These are phyloP conservation scores for Tetrapisispora pingtungensis DNA, from an alignment of 805 yeast species.

Conservation along the genomic window DNA sequence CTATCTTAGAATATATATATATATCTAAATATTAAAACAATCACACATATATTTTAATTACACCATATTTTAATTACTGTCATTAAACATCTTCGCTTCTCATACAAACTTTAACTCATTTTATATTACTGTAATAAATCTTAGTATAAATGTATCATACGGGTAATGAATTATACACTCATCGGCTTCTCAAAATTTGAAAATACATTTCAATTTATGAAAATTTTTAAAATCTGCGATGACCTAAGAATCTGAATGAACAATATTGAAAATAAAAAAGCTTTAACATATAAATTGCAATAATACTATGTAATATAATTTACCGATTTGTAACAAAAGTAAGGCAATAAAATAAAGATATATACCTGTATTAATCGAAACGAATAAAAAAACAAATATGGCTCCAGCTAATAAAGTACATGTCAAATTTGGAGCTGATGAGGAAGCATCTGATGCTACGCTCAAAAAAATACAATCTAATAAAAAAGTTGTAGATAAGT, in stretches of 20 bases:
- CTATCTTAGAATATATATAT: no score
- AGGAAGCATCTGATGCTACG: neutral
- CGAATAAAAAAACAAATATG: neutral
- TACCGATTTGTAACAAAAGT: no score
- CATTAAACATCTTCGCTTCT: no score
- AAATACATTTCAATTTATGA: neutral
- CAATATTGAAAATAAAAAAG: no score
- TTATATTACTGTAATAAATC: no score
- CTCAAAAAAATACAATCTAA: neutral
- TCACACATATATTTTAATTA: neutral
- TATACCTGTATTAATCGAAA: no score
- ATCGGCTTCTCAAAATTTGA: neutral
- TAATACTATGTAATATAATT: no score
- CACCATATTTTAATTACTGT: no score
- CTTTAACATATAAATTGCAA: no score
- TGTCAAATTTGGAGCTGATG: constrained; percentile 1
- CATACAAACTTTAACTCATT: no score
- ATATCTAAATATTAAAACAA: no score
- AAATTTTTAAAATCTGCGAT: neutral
- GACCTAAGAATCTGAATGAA: neutral
- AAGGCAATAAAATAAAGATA: no score
- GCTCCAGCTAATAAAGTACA: neutral
- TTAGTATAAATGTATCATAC: neutral
- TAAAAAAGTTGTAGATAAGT: neutral
- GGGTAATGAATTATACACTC: neutral